A percentile compares a stretch with the other conserved stretches of the same genome.
Evolutionary conservation across 1,284 basidiomycete species (phyloP).

Genomic region (Grifola frondosa): DNA sequence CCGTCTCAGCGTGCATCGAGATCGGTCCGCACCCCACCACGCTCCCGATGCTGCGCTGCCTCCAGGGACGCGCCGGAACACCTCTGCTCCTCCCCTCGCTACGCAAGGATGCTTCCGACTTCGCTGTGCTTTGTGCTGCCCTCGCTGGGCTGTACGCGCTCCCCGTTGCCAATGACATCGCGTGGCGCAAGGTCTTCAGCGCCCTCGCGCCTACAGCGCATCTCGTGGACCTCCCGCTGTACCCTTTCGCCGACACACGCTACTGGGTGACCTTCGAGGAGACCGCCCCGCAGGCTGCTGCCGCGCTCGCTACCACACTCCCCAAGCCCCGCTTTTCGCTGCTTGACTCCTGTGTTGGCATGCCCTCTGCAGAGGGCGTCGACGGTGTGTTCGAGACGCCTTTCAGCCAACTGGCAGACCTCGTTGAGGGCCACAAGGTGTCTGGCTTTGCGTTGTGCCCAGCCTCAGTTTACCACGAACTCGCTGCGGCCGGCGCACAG

Average conservation of each 20-base stretch:
- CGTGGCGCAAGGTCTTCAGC: slow-evolving; percentile 57
- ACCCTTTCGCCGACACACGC: slow-evolving; percentile 55
- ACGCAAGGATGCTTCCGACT: slow-evolving; percentile 43
- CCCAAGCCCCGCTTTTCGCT: slow-evolving; percentile 34
- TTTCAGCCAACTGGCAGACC: slow-evolving; percentile 40
- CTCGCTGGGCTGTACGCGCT: slow-evolving; percentile 51
- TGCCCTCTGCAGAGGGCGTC: slow-evolving; percentile 40
- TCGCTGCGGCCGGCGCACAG: slow-evolving; percentile 46
- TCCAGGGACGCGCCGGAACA: slow-evolving; percentile 8
- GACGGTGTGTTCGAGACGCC: slow-evolving; percentile 51
- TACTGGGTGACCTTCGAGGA: slow-evolving; percentile 59
- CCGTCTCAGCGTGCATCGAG: slow-evolving; percentile 57
- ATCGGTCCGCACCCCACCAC: slow-evolving; percentile 61
- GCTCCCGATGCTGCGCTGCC: slow-evolving; percentile 48
- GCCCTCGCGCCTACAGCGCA: slow-evolving; percentile 42
- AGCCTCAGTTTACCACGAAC: slow-evolving; percentile 66
- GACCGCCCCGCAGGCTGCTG: background rate
- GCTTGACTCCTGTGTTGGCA: slow-evolving; percentile 44
- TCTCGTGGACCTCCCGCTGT: slow-evolving; percentile 51
- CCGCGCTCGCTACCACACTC: background rate
- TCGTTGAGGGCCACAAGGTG: slow-evolving; percentile 61
- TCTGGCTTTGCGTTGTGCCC: slow-evolving; percentile 60
- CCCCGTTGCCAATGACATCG: slow-evolving; percentile 36
- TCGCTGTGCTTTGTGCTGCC: slow-evolving; percentile 43
- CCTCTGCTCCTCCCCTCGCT: slow-evolving; percentile 49